phyloP scores from a whole-genome alignment of 1,284 basidiomycete genomes.

The Rhodotorula sp. region DNA sequence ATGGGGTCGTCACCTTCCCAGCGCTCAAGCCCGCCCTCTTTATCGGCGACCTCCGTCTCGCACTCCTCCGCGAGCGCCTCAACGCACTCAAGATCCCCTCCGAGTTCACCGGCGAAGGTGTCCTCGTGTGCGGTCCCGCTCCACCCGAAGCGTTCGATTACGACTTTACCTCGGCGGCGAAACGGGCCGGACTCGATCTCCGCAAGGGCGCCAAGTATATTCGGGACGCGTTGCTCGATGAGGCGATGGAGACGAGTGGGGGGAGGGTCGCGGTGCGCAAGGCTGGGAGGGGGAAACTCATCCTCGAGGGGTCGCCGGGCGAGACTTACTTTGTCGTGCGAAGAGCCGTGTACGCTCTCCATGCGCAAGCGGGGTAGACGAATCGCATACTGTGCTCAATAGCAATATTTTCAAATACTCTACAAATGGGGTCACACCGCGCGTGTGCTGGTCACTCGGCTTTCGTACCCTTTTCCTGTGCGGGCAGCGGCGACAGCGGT shows the following conservation, averaged over 20 bases:
- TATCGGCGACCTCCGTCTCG: slow-evolving; percentile 91
- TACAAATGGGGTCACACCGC: too few relatives aligned
- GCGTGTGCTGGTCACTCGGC: too few relatives aligned
- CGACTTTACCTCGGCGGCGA: slow-evolving; percentile 16
- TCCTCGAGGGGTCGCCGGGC: slow-evolving; percentile 83
- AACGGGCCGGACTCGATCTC: slow-evolving; percentile 11
- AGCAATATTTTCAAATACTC: background rate
- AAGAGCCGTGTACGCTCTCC: slow-evolving; percentile 79
- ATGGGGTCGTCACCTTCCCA: slow-evolving; percentile 50
- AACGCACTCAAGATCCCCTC: slow-evolving; percentile 72
- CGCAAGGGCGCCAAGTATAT: slow-evolving; percentile 43
- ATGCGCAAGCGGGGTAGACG: slow-evolving; percentile 56
- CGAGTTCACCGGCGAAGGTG: slow-evolving; percentile 90
- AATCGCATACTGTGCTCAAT: background rate
- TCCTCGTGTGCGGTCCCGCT: slow-evolving; percentile 74
- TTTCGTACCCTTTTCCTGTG: too few relatives aligned
- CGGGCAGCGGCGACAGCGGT: background rate
- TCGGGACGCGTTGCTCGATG: slow-evolving; percentile 51
- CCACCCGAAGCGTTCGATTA: slow-evolving; percentile 33
- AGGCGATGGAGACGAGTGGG: slow-evolving; percentile 51
- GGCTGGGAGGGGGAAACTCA: slow-evolving; percentile 73
- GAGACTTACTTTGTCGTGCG: slow-evolving; percentile 82
- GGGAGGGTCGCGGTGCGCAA: slow-evolving; percentile 85
- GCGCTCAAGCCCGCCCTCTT: slow-evolving; percentile 80
- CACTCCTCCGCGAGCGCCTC: slow-evolving; percentile 74